Conservation (phyloP, 176 grass and related monocot genomes). For the Carex kokanica region DNA sequence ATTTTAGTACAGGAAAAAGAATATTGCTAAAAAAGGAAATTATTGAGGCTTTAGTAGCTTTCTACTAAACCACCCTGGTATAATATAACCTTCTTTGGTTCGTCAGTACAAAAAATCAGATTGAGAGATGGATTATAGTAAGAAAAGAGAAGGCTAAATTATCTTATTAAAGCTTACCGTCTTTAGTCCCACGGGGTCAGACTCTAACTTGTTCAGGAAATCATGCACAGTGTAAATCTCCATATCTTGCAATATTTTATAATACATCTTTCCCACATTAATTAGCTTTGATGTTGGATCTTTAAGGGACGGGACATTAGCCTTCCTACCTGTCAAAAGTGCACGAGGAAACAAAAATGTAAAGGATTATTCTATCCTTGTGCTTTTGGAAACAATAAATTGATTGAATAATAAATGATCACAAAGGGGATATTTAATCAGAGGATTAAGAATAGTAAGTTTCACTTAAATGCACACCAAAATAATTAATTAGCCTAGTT, state of each 20-base stretch:
- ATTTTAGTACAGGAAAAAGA: background rate
- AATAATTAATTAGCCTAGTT: background rate
- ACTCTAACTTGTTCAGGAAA: background rate
- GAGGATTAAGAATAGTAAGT: background rate
- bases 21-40: background rate
- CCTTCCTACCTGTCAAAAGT: background rate
- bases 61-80: background rate
- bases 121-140: background rate
- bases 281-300: background rate
- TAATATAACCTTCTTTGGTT: background rate
- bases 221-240: background rate
- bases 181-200: background rate
- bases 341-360: background rate
- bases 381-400: background rate
- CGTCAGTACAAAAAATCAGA: background rate
- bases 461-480: background rate
- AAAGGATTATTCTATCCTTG: background rate
- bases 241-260: background rate
- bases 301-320: background rate
- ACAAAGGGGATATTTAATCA: background rate
- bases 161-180: background rate
- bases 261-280: slow-evolving; percentile 1
- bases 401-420: background rate
- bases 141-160: background rate
- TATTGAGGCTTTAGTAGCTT: background rate